Evolutionary conservation across 2,329 filamentous ascomycete species (phyloP).

Genomic region (Mollisia scopiformis): DNA sequence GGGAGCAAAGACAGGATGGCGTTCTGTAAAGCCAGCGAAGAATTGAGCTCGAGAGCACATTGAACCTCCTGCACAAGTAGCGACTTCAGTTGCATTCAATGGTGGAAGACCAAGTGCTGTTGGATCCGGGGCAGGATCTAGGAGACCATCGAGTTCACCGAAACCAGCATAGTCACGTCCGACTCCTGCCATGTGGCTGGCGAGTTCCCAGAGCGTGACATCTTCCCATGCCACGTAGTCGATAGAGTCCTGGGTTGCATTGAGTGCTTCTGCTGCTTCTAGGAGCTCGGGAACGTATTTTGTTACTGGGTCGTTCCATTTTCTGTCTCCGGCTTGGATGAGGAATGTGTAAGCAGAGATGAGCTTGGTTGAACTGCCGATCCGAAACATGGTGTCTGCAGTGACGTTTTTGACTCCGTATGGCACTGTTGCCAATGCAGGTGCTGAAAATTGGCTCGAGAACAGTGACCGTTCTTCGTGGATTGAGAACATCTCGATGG

Average conservation of each 20-base stretch:
- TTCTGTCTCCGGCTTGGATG: constrained; percentile 42
- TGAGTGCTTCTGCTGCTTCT: constrained; percentile 9
- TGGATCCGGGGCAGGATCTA: constrained; percentile 27
- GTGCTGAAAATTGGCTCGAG: constrained; percentile 41
- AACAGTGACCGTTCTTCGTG: constrained; percentile 37
- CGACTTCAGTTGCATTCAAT: constrained; percentile 28
- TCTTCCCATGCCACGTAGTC: constrained; percentile 24
- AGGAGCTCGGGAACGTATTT: constrained; percentile 46
- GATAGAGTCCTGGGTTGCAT: constrained; percentile 14
- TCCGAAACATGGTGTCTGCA: constrained; percentile 44
- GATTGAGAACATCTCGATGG: constrained; percentile 43
- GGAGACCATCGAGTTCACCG: constrained; percentile 9
- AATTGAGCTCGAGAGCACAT: constrained; percentile 31
- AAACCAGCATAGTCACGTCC: constrained; percentile 20
- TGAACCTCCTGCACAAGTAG: constrained; percentile 30
- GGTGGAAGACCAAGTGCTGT: constrained; percentile 36
- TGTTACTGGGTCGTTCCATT: constrained; percentile 45
- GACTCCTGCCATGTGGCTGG: constrained; percentile 25
- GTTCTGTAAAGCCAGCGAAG: constrained; percentile 16
- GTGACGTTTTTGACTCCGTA: constrained; percentile 41
- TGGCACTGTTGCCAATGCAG: constrained; percentile 31
- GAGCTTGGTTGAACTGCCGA: constrained; percentile 49
- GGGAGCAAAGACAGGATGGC: constrained; percentile 38
- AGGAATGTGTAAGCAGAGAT: constrained; percentile 47
- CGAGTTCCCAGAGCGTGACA: constrained; percentile 23